These are phyloP conservation scores for Viridothelium virens DNA, from an alignment of 495 filamentous ascomycete species.

Conservation along the genomic window DNA sequence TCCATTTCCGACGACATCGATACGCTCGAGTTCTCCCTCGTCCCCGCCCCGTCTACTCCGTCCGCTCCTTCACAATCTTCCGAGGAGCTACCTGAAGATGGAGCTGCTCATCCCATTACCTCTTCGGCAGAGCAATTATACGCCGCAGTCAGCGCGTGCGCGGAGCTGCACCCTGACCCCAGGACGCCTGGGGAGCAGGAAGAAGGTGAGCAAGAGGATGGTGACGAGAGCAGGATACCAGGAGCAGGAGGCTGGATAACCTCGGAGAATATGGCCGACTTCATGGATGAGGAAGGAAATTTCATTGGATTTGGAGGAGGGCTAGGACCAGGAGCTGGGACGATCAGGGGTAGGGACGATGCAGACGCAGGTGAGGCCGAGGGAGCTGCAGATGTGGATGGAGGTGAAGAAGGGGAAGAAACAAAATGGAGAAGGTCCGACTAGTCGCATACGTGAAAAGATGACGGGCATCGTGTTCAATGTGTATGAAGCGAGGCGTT, in stretches of 20 bases:
- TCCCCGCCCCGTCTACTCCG: constrained; percentile 44
- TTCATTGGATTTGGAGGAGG: constrained; percentile 39
- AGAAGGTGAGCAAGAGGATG: constrained; percentile 37
- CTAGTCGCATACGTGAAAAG: constrained; percentile 27
- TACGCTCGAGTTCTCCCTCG: constrained; percentile 64
- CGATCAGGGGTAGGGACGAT: constrained; percentile 42
- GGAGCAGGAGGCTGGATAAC: constrained; percentile 95
- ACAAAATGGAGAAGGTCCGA: constrained; percentile 57
- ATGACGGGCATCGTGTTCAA: constrained; percentile 28
- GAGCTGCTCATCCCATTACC: constrained; percentile 18
- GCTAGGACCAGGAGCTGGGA: constrained; percentile 54
- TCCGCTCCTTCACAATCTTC: background rate
- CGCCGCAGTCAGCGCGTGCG: constrained; percentile 73
- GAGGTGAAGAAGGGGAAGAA: constrained; percentile 38
- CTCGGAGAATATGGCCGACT: constrained; percentile 85
- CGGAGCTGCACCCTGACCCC: constrained; percentile 83
- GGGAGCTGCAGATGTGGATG: constrained; percentile 29
- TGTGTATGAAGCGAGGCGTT: constrained; percentile 29
- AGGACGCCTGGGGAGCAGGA: constrained; percentile 45
- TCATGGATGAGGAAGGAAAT: constrained; percentile 57
- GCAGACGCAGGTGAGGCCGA: constrained; percentile 28
- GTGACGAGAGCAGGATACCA: constrained; percentile 53
- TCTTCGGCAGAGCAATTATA: constrained; percentile 53
- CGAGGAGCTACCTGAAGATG: background rate
- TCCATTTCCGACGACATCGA: constrained; percentile 44